These are phyloP conservation scores for Rhizophagus clarus DNA, from an alignment of 192 early-diverging fungal genomes.

Conservation along the genomic window DNA sequence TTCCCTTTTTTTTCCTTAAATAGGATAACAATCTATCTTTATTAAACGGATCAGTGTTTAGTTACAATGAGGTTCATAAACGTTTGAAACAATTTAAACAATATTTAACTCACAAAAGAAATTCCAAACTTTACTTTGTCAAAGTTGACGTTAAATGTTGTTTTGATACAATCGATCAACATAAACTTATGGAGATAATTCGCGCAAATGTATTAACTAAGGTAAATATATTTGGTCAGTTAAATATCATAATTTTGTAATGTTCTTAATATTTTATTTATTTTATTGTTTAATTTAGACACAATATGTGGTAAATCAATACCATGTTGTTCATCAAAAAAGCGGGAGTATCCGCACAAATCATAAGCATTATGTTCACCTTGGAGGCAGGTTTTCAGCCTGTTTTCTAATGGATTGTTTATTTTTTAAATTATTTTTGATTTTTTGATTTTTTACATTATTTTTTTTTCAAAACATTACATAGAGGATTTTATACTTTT, in stretches of 20 bases:
- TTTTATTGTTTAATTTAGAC: not conserved
- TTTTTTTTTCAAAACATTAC: no score
- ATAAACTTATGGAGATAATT: constrained; percentile 2
- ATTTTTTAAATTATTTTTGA: not conserved
- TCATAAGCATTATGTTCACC: not conserved
- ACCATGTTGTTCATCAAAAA: not conserved
- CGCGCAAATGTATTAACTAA: not conserved
- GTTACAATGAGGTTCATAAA: not conserved
- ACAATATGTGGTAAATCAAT: not conserved
- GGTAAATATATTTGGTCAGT: not conserved
- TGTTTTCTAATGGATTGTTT: not conserved
- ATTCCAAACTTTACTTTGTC: constrained; percentile 7
- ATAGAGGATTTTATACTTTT: not conserved
- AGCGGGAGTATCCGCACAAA: not conserved
- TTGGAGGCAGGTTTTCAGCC: not conserved
- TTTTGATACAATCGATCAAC: constrained; percentile 16
- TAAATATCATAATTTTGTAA: not conserved
- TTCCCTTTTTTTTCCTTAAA: not conserved
- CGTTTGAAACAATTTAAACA: not conserved
- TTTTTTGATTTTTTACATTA: not conserved
- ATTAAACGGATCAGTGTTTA: not conserved
- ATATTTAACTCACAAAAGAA: not conserved
- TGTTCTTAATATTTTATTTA: not conserved
- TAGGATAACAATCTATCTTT: not conserved
- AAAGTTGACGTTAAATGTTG: constrained; percentile 20